Base-by-base conservation (phyloP, 768 basidiomycete species). In the Gloeopeniophorella convolvens region DNA sequence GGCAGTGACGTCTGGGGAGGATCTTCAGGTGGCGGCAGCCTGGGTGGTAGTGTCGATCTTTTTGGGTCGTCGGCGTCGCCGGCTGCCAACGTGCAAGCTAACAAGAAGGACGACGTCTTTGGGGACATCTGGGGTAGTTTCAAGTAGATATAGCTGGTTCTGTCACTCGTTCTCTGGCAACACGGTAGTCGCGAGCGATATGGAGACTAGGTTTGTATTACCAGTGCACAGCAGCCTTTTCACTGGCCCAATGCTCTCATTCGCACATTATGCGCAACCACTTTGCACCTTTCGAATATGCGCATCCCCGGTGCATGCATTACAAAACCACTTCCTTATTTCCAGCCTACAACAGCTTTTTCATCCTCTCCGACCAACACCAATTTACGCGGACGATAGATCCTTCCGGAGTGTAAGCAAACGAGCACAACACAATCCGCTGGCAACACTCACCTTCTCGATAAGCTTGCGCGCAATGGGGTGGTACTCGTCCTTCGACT, bases 41-140 rank as follows among this genome's bases (percentile, higher is more conserved):
- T 52, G 8, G 52, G 59, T 40, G 32, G 45, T 1, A 18, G 50
- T 8, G 57, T 59, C 26, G 72, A 75, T 57, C 42, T 66, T 13
- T 73, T 70, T 50, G 66, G 63, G 46, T 55, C 70, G 54, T 60
- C 65, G 24, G 62, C 65, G 43, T n/a, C n/a, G n/a, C 54, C 70
- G 1, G 18, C 68, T n/a, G 53, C 62, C 1, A 63, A 62, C 18
- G 32, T 45, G 1, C 52, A 48, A 13, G 23, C 43, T 42, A 63
- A 68, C 52, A 83, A 85, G 71, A 84, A 77, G 66, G 88, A 89
- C 54, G 88, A 91, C 59, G 80, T 71, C 6, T 90, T 90, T 61
- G 86, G 84, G 6, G 86, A 90, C 66, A 65, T 91, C 42, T 90
- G 89, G 89, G 85, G 86, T 42, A 79, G 82, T 32, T 87, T 87